Percentiles rank a stretch among this genome's conserved stretches.
These are phyloP conservation scores for Coemansia sp. DNA, from an alignment of 192 early-diverging fungal species.

Conservation along the genomic window DNA sequence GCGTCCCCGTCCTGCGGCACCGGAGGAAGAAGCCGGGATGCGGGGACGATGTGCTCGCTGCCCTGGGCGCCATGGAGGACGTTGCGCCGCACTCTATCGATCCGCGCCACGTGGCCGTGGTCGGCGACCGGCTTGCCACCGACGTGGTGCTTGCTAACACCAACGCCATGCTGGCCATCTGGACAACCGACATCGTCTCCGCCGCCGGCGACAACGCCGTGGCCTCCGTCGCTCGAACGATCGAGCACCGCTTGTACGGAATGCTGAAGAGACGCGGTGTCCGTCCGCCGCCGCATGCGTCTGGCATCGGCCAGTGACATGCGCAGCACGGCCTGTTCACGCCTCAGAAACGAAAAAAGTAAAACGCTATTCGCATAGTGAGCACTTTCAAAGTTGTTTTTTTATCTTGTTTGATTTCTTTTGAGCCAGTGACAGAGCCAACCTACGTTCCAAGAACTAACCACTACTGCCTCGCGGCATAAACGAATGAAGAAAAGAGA, in stretches of 20 bases:
- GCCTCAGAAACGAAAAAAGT: not conserved
- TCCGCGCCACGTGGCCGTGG: slow-evolving; percentile 65
- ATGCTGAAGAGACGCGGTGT: slow-evolving; percentile 6
- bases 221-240: slow-evolving; percentile 49
- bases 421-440: no score
- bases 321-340: no score
- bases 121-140: slow-evolving; percentile 86
- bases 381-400: no score
- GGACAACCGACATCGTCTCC: slow-evolving; percentile 68
- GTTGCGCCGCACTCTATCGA: slow-evolving; percentile 1
- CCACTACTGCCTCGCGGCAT: no score
- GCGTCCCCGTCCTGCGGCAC: slow-evolving; percentile 64
- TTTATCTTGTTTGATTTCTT: no score
- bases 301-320: not conserved
- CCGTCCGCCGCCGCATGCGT: slow-evolving; percentile 3
- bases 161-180: slow-evolving; percentile 69
- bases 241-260: slow-evolving; percentile 31
- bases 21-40: slow-evolving; percentile 72
- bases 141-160: slow-evolving; percentile 85
- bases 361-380: not conserved
- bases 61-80: slow-evolving; percentile 33
- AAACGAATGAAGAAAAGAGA: no score
- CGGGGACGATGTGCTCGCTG: slow-evolving; percentile 58
- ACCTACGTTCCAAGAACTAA: no score
- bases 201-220: slow-evolving; percentile 74